Percentiles rank a stretch among this genome's conserved stretches.
Conservation (phyloP, 371 early-diverging fungal genomes). For the Haplosporangium sp. region DNA sequence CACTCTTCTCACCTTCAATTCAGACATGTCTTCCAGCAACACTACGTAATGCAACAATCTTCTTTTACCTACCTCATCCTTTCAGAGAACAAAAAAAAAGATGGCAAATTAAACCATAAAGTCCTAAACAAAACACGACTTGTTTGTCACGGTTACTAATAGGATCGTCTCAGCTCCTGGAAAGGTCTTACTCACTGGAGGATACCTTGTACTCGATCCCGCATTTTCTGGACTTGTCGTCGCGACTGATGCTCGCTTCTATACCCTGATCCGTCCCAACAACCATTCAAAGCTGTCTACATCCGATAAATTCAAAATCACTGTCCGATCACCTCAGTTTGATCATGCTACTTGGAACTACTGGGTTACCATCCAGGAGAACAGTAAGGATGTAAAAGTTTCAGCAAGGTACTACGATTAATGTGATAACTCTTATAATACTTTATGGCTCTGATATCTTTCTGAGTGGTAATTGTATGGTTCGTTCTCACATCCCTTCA, state of each 20-base stretch:
- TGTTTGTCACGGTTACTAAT: background rate
- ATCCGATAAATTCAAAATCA: constrained; percentile 47
- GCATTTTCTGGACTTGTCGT: constrained; percentile 85
- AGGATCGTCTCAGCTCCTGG: constrained; percentile 89
- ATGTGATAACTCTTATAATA: background rate
- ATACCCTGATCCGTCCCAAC: constrained; percentile 68
- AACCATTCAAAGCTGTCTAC: background rate
- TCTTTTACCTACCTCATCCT: background rate
- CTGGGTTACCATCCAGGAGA: constrained; percentile 28
- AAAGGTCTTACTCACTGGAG: constrained; percentile 93
- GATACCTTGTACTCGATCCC: constrained; percentile 94
- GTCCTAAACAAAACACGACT: no score
- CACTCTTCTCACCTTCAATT: background rate
- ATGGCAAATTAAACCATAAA: no score
- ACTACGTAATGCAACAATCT: constrained; percentile 23
- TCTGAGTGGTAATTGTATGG: no score
- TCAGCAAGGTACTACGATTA: constrained; percentile 21
- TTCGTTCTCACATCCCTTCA: background rate
- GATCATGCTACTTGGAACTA: constrained; percentile 76
- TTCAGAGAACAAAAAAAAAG: no score
- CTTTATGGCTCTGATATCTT: background rate
- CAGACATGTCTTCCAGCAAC: constrained; percentile 10
- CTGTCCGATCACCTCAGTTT: constrained; percentile 80
- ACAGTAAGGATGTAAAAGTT: constrained; percentile 21
- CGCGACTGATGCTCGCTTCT: constrained; percentile 87